phyloP scores from a whole-genome alignment of 331 rosid species.

The Rosa hybrid region DNA sequence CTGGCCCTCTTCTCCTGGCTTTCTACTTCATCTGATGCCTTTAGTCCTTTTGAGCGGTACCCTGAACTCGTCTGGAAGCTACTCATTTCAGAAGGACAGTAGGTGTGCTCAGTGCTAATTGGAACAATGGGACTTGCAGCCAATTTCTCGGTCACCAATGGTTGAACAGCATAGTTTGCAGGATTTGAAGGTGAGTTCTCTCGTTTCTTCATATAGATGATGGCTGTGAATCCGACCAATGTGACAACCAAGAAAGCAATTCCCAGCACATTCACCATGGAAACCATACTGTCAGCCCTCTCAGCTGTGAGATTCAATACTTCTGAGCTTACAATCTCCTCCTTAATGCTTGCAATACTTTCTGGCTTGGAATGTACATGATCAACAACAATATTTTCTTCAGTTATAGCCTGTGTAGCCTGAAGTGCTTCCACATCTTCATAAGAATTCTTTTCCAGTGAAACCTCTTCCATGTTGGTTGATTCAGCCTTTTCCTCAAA shows the following conservation, averaged over 20 bases:
- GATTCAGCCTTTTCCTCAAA: neutral
- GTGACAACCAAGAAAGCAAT: constrained; percentile 32
- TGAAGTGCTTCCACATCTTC: constrained; percentile 12
- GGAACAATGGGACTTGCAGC: constrained; percentile 14
- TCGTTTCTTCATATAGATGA: constrained; percentile 32
- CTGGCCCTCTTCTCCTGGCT: constrained; percentile 51
- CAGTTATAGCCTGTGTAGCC: constrained; percentile 4
- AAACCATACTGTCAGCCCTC: neutral
- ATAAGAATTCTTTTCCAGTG: constrained; percentile 3
- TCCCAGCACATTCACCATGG: constrained; percentile 18
- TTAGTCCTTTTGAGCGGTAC: constrained; percentile 14
- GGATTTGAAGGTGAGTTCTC: constrained; percentile 22
- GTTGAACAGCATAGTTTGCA: constrained; percentile 20
- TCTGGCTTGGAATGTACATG: neutral
- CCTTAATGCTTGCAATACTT: neutral
- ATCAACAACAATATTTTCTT: neutral
- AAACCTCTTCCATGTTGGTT: constrained; percentile 8
- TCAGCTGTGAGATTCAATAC: constrained; percentile 3
- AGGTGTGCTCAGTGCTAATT: constrained; percentile 17
- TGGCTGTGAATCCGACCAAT: constrained; percentile 36
- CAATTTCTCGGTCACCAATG: constrained; percentile 25
- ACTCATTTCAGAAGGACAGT: constrained; percentile 67
- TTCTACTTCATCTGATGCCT: constrained; percentile 37
- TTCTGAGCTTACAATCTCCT: constrained; percentile 19
- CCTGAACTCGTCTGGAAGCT: constrained; percentile 50